phyloP scores from a whole-genome alignment of 805 yeast genomes.

The Cyberlindnera suaveolens region DNA sequence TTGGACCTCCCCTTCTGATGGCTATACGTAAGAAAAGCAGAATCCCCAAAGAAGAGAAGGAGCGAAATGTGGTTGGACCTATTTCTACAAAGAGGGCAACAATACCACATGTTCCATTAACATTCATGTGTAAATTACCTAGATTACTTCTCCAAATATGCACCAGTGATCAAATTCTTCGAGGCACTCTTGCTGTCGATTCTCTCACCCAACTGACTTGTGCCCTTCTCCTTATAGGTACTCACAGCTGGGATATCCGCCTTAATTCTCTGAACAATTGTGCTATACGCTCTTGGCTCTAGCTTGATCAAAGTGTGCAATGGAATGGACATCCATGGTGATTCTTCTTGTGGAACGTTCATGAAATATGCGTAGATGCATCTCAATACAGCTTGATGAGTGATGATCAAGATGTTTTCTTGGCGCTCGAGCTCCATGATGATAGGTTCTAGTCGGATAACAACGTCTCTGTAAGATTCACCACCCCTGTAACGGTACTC shows the following conservation, averaged over 20 bases:
- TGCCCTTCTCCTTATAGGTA: slow-evolving; percentile 94
- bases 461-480: slow-evolving; percentile 93
- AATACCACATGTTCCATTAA: background rate
- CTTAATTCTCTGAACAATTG: slow-evolving; percentile 81
- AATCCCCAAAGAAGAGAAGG: too few relatives aligned
- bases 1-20: too few relatives aligned
- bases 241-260: slow-evolving; percentile 98
- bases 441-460: slow-evolving; percentile 90
- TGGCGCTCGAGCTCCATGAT: slow-evolving; percentile 98
- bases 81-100: too few relatives aligned
- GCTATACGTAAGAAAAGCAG: too few relatives aligned
- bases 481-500: slow-evolving; percentile 97
- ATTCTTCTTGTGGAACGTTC: slow-evolving; percentile 96
- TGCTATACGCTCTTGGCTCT: slow-evolving; percentile 92
- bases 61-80: too few relatives aligned
- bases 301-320: slow-evolving; percentile 88
- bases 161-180: slow-evolving; percentile 24
- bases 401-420: slow-evolving; percentile 89
- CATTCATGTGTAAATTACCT: background rate
- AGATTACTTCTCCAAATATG: slow-evolving; percentile 9
- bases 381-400: slow-evolving; percentile 95
- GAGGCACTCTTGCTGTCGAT: slow-evolving; percentile 16
- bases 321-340: slow-evolving; percentile 99
- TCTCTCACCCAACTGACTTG: slow-evolving; percentile 41
- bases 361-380: slow-evolving; percentile 96